A percentile compares a stretch with the other conserved stretches of the same genome.
Conservation (phyloP, 192 early-diverging fungal species). For the Backusella parvicylindrica region DNA sequence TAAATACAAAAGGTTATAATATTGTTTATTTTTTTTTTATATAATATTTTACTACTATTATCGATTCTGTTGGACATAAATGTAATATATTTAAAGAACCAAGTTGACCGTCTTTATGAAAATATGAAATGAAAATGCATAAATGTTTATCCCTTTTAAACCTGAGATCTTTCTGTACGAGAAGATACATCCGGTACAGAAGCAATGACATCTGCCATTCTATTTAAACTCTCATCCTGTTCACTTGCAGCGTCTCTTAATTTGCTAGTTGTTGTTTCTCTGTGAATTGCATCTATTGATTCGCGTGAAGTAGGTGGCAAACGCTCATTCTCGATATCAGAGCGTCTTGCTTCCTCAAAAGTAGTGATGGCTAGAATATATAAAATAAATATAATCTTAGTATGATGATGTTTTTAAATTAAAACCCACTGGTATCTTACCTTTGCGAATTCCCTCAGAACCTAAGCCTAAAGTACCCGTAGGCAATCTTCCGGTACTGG, state of each 20-base stretch:
- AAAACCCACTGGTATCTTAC: conserved; percentile 30
- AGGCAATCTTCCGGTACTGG: conserved; percentile 78
- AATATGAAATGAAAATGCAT: not conserved
- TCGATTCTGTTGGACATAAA: not conserved
- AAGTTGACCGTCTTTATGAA: not conserved
- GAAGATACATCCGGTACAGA: not conserved
- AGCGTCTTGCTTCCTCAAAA: conserved; percentile 89
- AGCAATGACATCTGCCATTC: conserved; percentile 23
- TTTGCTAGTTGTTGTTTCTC: conserved; percentile 9
- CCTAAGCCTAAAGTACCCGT: conserved; percentile 83
- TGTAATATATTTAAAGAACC: not conserved
- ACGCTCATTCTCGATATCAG: conserved; percentile 90
- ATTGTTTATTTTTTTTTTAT: too few species aligned
- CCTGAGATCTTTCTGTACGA: not conserved
- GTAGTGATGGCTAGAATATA: conserved; percentile 74
- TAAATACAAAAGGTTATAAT: not conserved
- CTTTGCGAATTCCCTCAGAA: conserved; percentile 85
- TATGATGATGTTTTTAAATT: too few species aligned
- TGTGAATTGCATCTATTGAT: conserved; percentile 30
- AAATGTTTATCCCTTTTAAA: not conserved
- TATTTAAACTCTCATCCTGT: conserved; percentile 14
- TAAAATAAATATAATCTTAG: not conserved
- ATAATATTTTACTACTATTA: not conserved
- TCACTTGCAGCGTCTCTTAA: conserved; percentile 21
- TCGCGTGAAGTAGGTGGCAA: conserved; percentile 72